A percentile compares a stretch with the other conserved stretches of the same genome.
phyloP scores from a whole-genome alignment of 345 rosid species.

The Gossypium anomalum region DNA sequence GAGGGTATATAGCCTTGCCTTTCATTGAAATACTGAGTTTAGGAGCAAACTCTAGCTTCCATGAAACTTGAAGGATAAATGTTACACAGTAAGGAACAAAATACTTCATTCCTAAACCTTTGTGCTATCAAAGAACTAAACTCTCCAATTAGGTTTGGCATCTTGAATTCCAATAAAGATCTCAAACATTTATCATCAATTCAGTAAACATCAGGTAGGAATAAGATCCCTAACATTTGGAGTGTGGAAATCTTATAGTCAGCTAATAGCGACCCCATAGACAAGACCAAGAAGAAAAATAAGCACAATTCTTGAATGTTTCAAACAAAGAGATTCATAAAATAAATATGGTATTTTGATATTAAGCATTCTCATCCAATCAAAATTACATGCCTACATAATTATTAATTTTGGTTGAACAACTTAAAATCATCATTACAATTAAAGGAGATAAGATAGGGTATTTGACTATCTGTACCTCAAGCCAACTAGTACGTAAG shows the following conservation, averaged over 20 bases:
- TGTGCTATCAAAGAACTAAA: not conserved
- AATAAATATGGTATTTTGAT: not conserved
- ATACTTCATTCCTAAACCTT: not conserved
- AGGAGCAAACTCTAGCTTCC: not conserved
- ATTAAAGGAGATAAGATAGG: constrained; percentile 2
- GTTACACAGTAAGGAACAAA: not conserved
- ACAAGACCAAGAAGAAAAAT: not conserved
- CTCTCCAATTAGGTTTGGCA: not conserved
- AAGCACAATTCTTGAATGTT: constrained; percentile 5
- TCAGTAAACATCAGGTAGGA: not conserved
- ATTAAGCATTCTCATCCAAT: not conserved
- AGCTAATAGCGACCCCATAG: not conserved
- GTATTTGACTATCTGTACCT: constrained; percentile 39
- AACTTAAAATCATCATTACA: not conserved
- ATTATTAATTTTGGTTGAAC: not conserved
- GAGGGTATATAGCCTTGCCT: not conserved
- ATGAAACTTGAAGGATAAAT: not conserved
- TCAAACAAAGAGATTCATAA: not conserved
- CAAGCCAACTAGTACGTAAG: constrained; percentile 52
- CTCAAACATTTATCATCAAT: not conserved
- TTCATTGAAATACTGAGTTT: not conserved
- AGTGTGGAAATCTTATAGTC: not conserved
- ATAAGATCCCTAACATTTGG: not conserved
- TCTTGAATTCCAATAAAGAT: constrained; percentile 1
- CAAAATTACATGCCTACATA: not conserved